Conservation (phyloP, 2,329 filamentous ascomycete genomes). For the Tolypocladium inflatum region DNA sequence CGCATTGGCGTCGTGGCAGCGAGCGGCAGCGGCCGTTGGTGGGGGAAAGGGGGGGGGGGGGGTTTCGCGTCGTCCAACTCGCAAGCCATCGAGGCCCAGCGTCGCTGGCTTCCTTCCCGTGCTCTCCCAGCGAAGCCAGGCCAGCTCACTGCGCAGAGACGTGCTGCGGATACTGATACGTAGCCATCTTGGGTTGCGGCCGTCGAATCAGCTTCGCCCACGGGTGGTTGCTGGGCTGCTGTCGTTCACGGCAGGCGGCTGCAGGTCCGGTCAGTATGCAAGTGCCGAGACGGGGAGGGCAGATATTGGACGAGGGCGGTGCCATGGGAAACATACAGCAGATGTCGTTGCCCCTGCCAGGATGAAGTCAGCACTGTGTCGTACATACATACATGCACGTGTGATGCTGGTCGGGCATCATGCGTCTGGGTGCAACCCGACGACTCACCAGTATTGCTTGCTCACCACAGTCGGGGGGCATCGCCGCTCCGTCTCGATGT, state of each 20-base stretch:
- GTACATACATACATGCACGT: not conserved
- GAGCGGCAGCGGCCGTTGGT: not conserved
- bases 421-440: not conserved
- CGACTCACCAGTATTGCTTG: slow-evolving; percentile 34
- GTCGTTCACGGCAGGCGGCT: slow-evolving; percentile 30
- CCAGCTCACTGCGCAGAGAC: slow-evolving; percentile 16
- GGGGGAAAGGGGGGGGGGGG: no score
- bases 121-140: not conserved
- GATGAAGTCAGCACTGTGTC: slow-evolving; percentile 12
- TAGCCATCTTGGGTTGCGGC: slow-evolving; percentile 17
- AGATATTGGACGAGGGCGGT: not conserved
- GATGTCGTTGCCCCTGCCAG: slow-evolving; percentile 31
- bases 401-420: slow-evolving; percentile 1
- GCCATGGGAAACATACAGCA: slow-evolving; percentile 26
- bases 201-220: slow-evolving; percentile 28
- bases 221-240: slow-evolving; percentile 26
- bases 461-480: slow-evolving; percentile 33
- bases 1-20: not conserved
- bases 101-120: not conserved
- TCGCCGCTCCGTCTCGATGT: slow-evolving; percentile 32
- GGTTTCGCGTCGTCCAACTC: not conserved
- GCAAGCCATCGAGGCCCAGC: not conserved
- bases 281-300: not conserved
- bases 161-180: slow-evolving; percentile 13
- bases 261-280: slow-evolving; percentile 10